A percentile compares a stretch with the other conserved stretches of the same genome.
Evolutionary conservation across 305 asterid genomes (phyloP).

Genomic region (Stenogyne calaminthoides): DNA sequence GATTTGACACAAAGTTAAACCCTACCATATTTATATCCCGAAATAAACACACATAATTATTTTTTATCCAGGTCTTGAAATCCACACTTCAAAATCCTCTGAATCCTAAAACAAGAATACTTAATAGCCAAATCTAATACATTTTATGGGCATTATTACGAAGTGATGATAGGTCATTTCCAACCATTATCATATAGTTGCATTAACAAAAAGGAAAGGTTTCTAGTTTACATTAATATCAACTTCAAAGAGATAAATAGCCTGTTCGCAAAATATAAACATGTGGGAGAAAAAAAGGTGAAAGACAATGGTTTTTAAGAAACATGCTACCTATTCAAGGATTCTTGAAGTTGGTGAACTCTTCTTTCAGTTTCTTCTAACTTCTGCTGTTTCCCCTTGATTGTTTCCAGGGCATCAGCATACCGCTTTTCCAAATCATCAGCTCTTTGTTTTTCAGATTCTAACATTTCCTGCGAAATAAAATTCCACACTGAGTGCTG

Average conservation of each 20-base stretch:
- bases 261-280: not conserved
- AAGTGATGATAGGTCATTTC: not conserved
- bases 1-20: too few relatives aligned
- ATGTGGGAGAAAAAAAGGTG: not conserved
- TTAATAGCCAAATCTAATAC: not conserved
- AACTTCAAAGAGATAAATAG: not conserved
- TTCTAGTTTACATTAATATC: conserved; percentile 1
- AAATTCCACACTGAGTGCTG: conserved; percentile 25
- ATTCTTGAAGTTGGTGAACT: conserved; percentile 96
- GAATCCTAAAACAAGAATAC: too few relatives aligned
- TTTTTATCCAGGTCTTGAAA: too few relatives aligned
- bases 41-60: too few relatives aligned
- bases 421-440: conserved; percentile 67
- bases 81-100: too few relatives aligned
- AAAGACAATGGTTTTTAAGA: conserved; percentile 30
- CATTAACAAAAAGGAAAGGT: not conserved
- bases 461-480: conserved; percentile 53
- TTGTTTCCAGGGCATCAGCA: conserved; percentile 68
- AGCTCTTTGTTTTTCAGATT: conserved; percentile 73
- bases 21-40: too few relatives aligned
- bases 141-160: not conserved
- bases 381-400: conserved; percentile 69
- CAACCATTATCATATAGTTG: not conserved
- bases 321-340: conserved; percentile 85
- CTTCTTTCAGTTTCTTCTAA: conserved; percentile 91